Evolutionary conservation across 352 stramenopile species (phyloP).

Genomic region (Globisporangium sylvaticum): DNA sequence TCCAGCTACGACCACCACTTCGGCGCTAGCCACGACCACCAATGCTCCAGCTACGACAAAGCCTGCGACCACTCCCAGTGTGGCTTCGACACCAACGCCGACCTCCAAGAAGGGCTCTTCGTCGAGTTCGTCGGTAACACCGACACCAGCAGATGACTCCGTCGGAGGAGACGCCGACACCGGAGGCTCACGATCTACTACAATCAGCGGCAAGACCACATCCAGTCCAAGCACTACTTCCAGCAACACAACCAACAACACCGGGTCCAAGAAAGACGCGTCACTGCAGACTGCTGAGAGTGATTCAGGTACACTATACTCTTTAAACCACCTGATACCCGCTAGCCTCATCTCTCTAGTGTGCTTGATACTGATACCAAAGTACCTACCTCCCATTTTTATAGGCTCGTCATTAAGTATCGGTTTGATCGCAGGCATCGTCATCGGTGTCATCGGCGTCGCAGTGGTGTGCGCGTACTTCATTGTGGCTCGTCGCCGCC

Average conservation of each 20-base stretch:
- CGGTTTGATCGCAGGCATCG: not conserved
- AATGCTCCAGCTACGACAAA: not conserved
- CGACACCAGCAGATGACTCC: not conserved
- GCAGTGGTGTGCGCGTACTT: not conserved
- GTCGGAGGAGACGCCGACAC: not conserved
- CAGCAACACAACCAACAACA: not conserved
- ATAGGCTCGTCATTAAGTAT: not conserved
- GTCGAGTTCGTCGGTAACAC: not conserved
- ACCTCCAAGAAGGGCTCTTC: constrained; percentile 1
- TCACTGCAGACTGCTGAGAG: not conserved
- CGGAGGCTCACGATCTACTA: not conserved
- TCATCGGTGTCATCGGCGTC: not conserved
- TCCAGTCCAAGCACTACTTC: not conserved
- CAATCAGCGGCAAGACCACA: not conserved
- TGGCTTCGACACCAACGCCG: not conserved
- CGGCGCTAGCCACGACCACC: not conserved
- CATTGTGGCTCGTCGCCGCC: not conserved
- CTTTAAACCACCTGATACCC: not conserved
- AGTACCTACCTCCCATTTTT: not conserved
- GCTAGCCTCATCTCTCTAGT: not conserved
- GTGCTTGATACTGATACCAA: not conserved
- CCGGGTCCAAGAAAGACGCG: not conserved
- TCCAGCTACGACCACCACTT: not conserved
- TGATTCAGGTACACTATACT: not conserved
- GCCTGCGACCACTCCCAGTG: not conserved